Evolutionary conservation across 768 basidiomycete genomes (phyloP).

Genomic region (Wakefieldia striispora): DNA sequence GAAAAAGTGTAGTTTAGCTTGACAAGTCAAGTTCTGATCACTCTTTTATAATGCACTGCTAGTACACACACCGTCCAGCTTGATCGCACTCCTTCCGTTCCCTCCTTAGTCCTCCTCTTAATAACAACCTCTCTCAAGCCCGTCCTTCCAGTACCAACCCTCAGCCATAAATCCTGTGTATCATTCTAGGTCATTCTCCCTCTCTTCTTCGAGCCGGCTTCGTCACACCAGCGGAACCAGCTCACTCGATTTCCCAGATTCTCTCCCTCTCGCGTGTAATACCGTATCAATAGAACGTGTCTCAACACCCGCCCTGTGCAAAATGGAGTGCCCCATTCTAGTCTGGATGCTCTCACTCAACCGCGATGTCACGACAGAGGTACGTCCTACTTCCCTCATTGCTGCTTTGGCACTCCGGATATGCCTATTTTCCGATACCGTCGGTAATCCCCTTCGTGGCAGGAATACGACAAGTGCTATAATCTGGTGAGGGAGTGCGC

Average conservation of each 20-base stretch:
- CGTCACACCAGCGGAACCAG: neutral
- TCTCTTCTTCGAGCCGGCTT: neutral
- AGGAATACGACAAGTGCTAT: conserved; percentile 77
- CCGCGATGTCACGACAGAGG: conserved; percentile 66
- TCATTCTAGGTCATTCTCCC: neutral
- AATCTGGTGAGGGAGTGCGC: conserved; percentile 59
- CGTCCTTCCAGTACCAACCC: too few species aligned
- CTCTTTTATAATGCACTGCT: conserved; percentile 28
- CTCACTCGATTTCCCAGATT: neutral
- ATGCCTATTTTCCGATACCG: neutral
- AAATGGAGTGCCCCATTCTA: conserved; percentile 63
- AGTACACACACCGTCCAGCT: conserved; percentile 3
- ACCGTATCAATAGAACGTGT: conserved; percentile 3
- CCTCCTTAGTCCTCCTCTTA: neutral
- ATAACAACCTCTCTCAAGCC: too few species aligned
- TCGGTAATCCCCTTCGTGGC: neutral
- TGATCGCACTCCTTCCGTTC: conserved; percentile 2
- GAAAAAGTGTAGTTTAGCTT: conserved; percentile 26
- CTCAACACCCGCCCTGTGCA: neutral
- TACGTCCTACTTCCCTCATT: neutral
- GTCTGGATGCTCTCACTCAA: conserved; percentile 82
- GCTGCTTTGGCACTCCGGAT: neutral
- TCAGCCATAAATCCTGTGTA: neutral
- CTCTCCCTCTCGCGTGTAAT: neutral
- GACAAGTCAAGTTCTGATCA: conserved; percentile 27